Conservation (phyloP, 1,284 basidiomycete species). For the Grifola frondosa region DNA sequence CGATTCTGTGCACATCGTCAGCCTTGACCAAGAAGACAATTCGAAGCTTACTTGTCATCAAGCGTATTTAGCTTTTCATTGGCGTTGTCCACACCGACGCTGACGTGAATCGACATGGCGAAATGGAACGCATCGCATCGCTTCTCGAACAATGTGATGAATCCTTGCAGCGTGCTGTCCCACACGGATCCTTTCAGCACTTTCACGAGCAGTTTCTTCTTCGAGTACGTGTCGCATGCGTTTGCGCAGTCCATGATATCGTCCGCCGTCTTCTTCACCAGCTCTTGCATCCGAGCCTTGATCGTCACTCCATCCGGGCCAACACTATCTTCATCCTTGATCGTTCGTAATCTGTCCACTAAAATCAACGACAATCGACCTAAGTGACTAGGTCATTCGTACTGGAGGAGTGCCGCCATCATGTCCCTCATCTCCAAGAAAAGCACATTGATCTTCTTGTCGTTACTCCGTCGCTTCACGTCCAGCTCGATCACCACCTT, state of each 20-base stretch:
- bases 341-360: slow-evolving; percentile 6
- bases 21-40: neutral
- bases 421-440: slow-evolving; percentile 46
- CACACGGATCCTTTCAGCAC: slow-evolving; percentile 38
- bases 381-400: slow-evolving; percentile 13
- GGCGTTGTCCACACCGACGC: slow-evolving; percentile 33
- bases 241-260: slow-evolving; percentile 34
- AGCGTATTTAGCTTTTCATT: slow-evolving; percentile 33
- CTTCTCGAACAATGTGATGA: slow-evolving; percentile 31
- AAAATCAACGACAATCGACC: no score
- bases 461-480: slow-evolving; percentile 41
- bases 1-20: slow-evolving; percentile 21
- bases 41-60: slow-evolving; percentile 19
- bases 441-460: slow-evolving; percentile 40
- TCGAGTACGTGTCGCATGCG: slow-evolving; percentile 32
- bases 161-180: slow-evolving; percentile 35
- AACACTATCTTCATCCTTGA: slow-evolving; percentile 18
- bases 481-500: slow-evolving; percentile 42
- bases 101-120: slow-evolving; percentile 35
- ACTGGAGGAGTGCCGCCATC: slow-evolving; percentile 44
- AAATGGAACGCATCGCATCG: slow-evolving; percentile 35
- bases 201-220: slow-evolving; percentile 35
- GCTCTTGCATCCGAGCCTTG: slow-evolving; percentile 20
- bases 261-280: slow-evolving; percentile 24
- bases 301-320: slow-evolving; percentile 24